Evolutionary conservation across 306 rosid genomes (phyloP), one percentile per base, ranked within the genome.

Genomic region (Arachis stenosperma): DNA sequence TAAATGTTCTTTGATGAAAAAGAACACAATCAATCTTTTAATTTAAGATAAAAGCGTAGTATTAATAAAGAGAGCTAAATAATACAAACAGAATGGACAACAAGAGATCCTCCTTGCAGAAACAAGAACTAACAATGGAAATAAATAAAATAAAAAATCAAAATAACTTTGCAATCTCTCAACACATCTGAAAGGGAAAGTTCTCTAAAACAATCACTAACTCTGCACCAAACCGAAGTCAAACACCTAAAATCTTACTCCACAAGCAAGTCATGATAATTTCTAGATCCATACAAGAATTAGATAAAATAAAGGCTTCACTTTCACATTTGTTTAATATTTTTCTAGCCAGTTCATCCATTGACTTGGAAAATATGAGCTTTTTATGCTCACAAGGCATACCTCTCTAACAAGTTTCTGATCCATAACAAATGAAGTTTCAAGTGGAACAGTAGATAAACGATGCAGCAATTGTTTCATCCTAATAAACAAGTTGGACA

Each of bases 321-420:
- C 13, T 61, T 77, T 39, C 46, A 61, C 17, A 55, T 41, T 67
- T 30, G 29, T 61, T n/a, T 3, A 27, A 14, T 41, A 60, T n/a
- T 22, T 60, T 67, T 14, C 75, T 61, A 69, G 56, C 58, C 64
- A 69, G 57, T 69, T 68, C 40, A 60, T 51, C 64, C 70, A 51
- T 60, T 68, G 70, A 76, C 63, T 48, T 7, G 53, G 72, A 48
- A 67, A 75, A 67, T 57, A 69, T 14, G 54, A 71, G 43, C 46
- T 70, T 55, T 48, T 75, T 48, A 47, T 44, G 37, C 75, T 64
- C 22, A 53, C 56, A 67, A 76, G 52, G 72, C 78, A 77, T 77
- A 84, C 84, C 87, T 84, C 79, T 77, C 73, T 79, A 73, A 70
- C 78, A 74, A 47, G 79, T 78, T 78, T 71, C 76, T 12, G 78